Evolutionary conservation across 2,329 filamentous ascomycete genomes (phyloP).

Genomic region (Passalora sequoiae): DNA sequence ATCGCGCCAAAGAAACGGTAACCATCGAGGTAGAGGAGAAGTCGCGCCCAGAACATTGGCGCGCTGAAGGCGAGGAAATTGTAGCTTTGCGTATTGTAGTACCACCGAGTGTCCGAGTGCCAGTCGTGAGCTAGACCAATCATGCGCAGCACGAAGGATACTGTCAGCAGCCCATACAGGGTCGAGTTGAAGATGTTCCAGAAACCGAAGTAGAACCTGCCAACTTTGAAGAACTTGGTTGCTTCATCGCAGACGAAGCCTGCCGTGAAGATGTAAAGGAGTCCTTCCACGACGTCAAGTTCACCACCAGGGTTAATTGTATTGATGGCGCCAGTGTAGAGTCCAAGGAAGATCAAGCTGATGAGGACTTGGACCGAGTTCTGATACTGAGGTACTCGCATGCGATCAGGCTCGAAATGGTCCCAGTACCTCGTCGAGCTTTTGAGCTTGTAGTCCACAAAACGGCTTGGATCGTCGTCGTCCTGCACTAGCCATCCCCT

Average conservation of each 20-base stretch:
- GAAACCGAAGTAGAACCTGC: conserved; percentile 84
- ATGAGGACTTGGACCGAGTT: conserved; percentile 83
- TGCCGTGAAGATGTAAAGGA: conserved; percentile 85
- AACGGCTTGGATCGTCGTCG: conserved; percentile 81
- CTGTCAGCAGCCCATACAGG: conserved; percentile 71
- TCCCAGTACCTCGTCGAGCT: conserved; percentile 70
- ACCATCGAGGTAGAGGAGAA: conserved; percentile 87
- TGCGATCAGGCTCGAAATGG: conserved; percentile 89
- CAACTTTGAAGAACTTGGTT: conserved; percentile 89
- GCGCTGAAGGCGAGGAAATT: conserved; percentile 90
- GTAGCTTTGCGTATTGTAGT: conserved; percentile 79
- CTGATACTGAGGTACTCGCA: conserved; percentile 88
- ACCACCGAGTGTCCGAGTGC: conserved; percentile 44
- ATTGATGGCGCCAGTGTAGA: conserved; percentile 91
- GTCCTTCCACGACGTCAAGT: conserved; percentile 73
- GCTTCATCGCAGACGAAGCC: conserved; percentile 86
- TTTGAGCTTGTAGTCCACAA: conserved; percentile 80
- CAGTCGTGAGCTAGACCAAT: conserved; percentile 64
- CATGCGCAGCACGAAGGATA: conserved; percentile 74
- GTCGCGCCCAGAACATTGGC: conserved; percentile 93
- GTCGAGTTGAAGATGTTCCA: conserved; percentile 80
- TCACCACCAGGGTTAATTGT: conserved; percentile 78
- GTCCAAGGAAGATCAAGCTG: conserved; percentile 71
- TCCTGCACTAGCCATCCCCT: conserved; percentile 95
- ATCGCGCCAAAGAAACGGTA: conserved; percentile 96